These are phyloP conservation scores for Haemoproteus tartakovskyi DNA, from an alignment of 169 alveolate species.

Conservation along the genomic window DNA sequence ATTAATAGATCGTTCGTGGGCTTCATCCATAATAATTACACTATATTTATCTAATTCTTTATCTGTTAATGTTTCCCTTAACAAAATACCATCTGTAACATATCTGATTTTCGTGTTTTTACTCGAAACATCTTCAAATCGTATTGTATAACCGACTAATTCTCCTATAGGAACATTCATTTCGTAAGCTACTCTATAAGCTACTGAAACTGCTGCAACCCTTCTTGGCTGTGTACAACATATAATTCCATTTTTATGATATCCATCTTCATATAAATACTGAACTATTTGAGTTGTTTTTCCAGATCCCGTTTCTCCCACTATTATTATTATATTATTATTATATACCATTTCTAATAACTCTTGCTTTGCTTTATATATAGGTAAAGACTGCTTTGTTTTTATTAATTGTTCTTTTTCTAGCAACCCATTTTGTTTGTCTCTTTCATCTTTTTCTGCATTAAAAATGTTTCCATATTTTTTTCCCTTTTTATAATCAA, in stretches of 20 bases:
- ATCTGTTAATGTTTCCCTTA: slow-evolving; percentile 96
- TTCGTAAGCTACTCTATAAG: slow-evolving; percentile 98
- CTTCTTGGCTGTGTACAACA: slow-evolving; percentile 99
- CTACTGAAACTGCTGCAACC: slow-evolving; percentile 99
- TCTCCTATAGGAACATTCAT: slow-evolving; percentile 95
- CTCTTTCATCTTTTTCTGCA: slow-evolving; percentile 63
- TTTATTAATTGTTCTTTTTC: slow-evolving; percentile 66
- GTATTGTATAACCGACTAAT: slow-evolving; percentile 91
- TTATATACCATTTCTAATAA: slow-evolving; percentile 88
- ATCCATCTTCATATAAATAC: slow-evolving; percentile 95
- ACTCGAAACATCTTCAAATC: slow-evolving; percentile 98
- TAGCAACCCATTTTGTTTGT: slow-evolving; percentile 32
- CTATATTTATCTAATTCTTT: slow-evolving; percentile 92
- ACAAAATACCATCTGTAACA: slow-evolving; percentile 99
- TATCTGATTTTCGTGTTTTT: slow-evolving; percentile 94
- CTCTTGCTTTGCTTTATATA: slow-evolving; percentile 91
- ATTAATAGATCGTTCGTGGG: slow-evolving; percentile 99
- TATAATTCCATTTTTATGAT: slow-evolving; percentile 93
- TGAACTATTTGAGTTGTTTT: slow-evolving; percentile 99
- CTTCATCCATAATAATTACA: slow-evolving; percentile 98
- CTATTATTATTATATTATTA: slow-evolving; percentile 91
- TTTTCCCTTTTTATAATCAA: slow-evolving; percentile 61
- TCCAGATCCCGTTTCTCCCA: slow-evolving; percentile 99
- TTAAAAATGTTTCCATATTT: slow-evolving; percentile 69
- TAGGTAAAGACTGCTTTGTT: slow-evolving; percentile 89